Evolutionary conservation across 2,329 filamentous ascomycete species (phyloP).

Genomic region (Xylaria multiplex): DNA sequence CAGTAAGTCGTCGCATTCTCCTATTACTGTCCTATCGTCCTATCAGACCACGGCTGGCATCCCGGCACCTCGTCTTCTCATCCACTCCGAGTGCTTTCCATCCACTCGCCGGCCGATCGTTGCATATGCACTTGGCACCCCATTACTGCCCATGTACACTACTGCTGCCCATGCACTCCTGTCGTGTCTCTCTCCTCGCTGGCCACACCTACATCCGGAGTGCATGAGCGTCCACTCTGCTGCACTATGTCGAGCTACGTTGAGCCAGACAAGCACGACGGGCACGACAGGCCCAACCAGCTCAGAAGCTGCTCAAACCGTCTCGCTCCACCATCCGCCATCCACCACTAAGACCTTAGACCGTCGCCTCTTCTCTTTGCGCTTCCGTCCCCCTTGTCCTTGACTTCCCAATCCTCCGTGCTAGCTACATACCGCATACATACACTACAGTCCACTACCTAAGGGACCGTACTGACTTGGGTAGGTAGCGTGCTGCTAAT

Average conservation of each 20-base stretch:
- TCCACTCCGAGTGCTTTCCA: conserved; percentile 32
- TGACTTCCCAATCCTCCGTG: conserved; percentile 22
- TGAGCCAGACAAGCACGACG: conserved; percentile 32
- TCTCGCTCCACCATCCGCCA: conserved; percentile 20
- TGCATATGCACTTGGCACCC: conserved; percentile 48
- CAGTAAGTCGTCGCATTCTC: conserved; percentile 39
- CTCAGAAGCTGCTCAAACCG: conserved; percentile 36
- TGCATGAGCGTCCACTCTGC: conserved; percentile 42
- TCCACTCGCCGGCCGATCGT: conserved; percentile 48
- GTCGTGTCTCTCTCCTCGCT: conserved; percentile 49
- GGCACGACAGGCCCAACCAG: conserved; percentile 27
- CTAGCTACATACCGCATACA: neutral
- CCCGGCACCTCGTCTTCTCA: conserved; percentile 35
- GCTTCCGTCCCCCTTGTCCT: conserved; percentile 39
- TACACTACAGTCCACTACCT: too few relatives aligned
- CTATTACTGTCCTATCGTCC: neutral
- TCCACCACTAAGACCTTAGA: conserved; percentile 16
- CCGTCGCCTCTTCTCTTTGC: conserved; percentile 31
- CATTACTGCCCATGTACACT: too few relatives aligned
- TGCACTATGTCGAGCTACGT: conserved; percentile 30
- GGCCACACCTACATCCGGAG: conserved; percentile 48
- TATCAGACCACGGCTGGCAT: conserved; percentile 41
- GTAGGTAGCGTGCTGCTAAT: neutral
- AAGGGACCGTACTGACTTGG: too few relatives aligned
- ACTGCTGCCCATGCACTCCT: conserved; percentile 40